phyloP scores from a whole-genome alignment of 176 grass and related monocot species.

The Miscanthus lutarioriparius region DNA sequence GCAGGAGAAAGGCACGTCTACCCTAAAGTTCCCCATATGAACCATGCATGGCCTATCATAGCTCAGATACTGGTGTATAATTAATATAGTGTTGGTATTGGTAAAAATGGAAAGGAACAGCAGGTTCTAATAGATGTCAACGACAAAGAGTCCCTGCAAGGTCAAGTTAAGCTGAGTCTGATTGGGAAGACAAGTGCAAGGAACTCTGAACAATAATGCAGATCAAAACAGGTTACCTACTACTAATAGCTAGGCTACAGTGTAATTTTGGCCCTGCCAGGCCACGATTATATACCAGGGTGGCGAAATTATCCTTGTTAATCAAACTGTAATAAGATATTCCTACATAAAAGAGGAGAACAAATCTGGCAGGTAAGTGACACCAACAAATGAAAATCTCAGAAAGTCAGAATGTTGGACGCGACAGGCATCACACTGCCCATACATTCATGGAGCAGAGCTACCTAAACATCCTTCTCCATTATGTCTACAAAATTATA shows the following conservation, averaged over 20 bases:
- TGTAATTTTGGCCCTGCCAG: background rate
- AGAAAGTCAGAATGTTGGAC: conserved; percentile 11
- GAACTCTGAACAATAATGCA: background rate
- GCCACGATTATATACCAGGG: background rate
- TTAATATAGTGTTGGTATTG: background rate
- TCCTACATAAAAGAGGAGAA: background rate
- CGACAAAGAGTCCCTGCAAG: background rate
- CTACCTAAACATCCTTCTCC: conserved; percentile 39
- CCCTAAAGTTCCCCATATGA: conserved; percentile 50
- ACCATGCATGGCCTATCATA: conserved; percentile 48
- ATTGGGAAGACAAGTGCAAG: background rate
- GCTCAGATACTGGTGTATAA: background rate
- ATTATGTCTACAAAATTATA: background rate
- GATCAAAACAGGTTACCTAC: background rate
- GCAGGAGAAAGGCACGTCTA: conserved; percentile 39
- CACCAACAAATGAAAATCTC: conserved; percentile 23
- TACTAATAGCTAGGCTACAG: background rate
- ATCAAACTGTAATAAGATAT: background rate
- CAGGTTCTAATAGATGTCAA: background rate
- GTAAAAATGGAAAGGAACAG: background rate
- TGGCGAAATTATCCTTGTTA: background rate
- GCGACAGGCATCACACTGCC: conserved; percentile 3
- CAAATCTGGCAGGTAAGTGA: background rate
- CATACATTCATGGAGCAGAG: conserved; percentile 47
- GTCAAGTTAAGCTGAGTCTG: conserved; percentile 9